Conservation (phyloP, 352 stramenopile species). For the Phytopythium montanum region DNA sequence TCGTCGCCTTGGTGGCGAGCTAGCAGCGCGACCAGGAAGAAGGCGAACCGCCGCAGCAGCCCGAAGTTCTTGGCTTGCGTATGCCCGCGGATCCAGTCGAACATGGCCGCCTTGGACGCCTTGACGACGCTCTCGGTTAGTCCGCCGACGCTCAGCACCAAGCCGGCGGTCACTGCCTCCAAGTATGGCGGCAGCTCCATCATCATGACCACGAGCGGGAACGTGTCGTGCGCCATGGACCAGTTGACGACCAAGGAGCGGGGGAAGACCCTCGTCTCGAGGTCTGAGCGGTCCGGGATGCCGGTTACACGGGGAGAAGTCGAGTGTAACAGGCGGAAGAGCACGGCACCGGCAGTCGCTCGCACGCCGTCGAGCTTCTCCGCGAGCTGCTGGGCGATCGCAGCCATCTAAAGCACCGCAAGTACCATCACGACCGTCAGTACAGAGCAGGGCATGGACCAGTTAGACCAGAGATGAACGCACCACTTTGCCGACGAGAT, state of each 20-base stretch:
- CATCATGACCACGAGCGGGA: constrained; percentile 85
- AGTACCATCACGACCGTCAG: constrained; percentile 1
- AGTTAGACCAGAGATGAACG: constrained; percentile 3
- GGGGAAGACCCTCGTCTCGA: constrained; percentile 68
- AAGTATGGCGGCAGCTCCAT: constrained; percentile 88
- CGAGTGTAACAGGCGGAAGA: constrained; percentile 85
- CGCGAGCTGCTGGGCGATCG: constrained; percentile 93
- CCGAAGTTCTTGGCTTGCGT: constrained; percentile 57
- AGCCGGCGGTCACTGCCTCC: constrained; percentile 78
- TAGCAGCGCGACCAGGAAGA: constrained; percentile 65
- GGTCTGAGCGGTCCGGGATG: constrained; percentile 69
- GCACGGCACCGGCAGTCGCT: constrained; percentile 79
- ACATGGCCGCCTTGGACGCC: constrained; percentile 58
- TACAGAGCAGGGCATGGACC: background rate
- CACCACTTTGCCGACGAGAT: constrained; percentile 42
- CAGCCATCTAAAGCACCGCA: constrained; percentile 52
- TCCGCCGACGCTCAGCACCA: constrained; percentile 94
- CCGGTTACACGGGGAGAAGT: constrained; percentile 57
- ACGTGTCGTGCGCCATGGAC: constrained; percentile 86
- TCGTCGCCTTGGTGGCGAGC: constrained; percentile 59
- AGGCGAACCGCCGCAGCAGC: constrained; percentile 59
- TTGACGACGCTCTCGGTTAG: constrained; percentile 94
- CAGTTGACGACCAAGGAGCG: constrained; percentile 60
- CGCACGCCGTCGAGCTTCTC: constrained; percentile 97
- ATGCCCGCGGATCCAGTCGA: constrained; percentile 56